Conservation (phyloP, 176 grass and related monocot species). For the Aegilops speltoides region DNA sequence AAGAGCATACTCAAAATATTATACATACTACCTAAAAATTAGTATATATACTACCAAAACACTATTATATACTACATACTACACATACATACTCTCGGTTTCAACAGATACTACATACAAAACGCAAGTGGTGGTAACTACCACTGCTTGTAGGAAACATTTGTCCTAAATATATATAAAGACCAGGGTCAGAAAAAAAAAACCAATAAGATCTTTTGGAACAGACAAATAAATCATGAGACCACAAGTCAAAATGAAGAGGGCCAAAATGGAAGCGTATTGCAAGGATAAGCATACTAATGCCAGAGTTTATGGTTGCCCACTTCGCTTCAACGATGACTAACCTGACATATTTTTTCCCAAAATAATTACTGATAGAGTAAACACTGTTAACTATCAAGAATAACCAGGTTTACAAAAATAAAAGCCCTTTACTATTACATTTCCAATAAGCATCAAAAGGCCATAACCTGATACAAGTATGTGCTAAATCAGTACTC, state of each 20-base stretch:
- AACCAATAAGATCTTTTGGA: not conserved
- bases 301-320: not conserved
- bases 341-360: not conserved
- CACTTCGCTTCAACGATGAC: not conserved
- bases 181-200: not conserved
- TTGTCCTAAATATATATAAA: not conserved
- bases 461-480: not conserved
- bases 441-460: slow-evolving; percentile 16
- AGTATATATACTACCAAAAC: too few relatives aligned
- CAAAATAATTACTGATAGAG: not conserved
- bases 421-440: not conserved
- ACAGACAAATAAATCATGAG: not conserved
- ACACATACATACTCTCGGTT: too few relatives aligned
- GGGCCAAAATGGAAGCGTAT: not conserved
- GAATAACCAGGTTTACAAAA: not conserved
- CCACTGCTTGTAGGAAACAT: too few relatives aligned
- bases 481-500: not conserved
- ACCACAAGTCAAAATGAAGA: not conserved
- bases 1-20: too few relatives aligned
- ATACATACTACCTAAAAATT: too few relatives aligned
- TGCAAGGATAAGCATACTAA: not conserved
- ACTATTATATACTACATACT: too few relatives aligned
- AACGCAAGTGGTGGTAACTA: too few relatives aligned
- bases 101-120: too few relatives aligned
- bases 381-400: not conserved